phyloP scores from a whole-genome alignment of 345 rosid species.

The Bruguiera parviflora region DNA sequence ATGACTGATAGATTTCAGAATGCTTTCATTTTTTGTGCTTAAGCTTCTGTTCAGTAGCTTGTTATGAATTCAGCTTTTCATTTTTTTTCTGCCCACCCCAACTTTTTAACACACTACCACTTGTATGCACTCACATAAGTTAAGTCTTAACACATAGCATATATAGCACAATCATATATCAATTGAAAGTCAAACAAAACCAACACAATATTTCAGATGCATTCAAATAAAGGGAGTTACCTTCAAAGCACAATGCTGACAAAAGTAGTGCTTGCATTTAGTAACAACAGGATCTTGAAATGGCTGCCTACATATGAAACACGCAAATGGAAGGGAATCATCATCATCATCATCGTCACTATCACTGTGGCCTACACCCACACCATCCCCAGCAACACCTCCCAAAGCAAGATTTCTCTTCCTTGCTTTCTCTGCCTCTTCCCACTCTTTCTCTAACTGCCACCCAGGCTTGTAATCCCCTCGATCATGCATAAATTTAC shows the following conservation, averaged over 20 bases:
- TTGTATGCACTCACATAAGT: too few species aligned
- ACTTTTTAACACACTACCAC: too few species aligned
- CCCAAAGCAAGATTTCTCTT: conserved; percentile 74
- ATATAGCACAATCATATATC: too few species aligned
- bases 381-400: conserved; percentile 51
- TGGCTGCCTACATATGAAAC: conserved; percentile 72
- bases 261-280: conserved; percentile 85
- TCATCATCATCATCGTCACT: conserved; percentile 43
- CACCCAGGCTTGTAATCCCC: conserved; percentile 93
- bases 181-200: too few species aligned
- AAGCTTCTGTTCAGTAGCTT: too few species aligned
- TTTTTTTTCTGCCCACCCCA: too few species aligned
- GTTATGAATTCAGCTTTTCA: too few species aligned
- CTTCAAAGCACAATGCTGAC: conserved; percentile 93
- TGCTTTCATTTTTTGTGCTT: too few species aligned
- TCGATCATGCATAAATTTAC: conserved; percentile 88
- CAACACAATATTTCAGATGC: too few species aligned
- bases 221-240: conserved; percentile 18
- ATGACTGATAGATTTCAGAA: too few species aligned
- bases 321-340: conserved; percentile 69
- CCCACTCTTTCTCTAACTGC: conserved; percentile 92
- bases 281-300: conserved; percentile 86
- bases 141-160: too few species aligned
- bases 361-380: conserved; percentile 28
- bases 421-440: conserved; percentile 79